Conservation (phyloP, 2,329 filamentous ascomycete genomes). For the Geoglossum cookeanum region DNA sequence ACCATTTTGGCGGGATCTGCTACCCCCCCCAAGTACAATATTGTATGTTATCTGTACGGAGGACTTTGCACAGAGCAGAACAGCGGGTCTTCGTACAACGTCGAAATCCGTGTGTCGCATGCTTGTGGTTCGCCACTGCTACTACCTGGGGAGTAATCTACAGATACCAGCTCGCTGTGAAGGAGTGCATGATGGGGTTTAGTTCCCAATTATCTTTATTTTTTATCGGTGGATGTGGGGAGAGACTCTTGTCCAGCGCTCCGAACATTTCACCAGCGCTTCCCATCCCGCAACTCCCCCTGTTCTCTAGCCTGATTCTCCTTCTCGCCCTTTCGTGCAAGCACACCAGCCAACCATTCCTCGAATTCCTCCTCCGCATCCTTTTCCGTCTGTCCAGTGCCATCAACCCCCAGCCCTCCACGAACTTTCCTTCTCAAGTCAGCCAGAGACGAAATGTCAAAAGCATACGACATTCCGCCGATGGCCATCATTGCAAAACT, state of each 20-base stretch:
- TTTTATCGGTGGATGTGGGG: no score
- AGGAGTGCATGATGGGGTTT: no score
- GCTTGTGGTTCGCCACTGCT: no score
- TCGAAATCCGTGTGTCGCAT: no score
- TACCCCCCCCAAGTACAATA: no score
- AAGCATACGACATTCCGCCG: constrained; percentile 56
- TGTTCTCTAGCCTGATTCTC: constrained; percentile 10
- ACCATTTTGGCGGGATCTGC: no score
- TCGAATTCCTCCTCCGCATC: constrained; percentile 34
- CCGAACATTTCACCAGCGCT: not conserved
- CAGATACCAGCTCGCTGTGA: no score
- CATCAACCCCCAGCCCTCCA: constrained; percentile 37
- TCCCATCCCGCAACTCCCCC: not conserved
- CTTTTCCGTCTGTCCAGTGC: constrained; percentile 27
- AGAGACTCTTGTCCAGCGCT: not conserved
- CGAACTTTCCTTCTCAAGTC: constrained; percentile 39
- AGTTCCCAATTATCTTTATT: no score
- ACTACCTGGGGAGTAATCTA: no score
- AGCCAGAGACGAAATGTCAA: constrained; percentile 42
- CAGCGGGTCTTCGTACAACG: no score
- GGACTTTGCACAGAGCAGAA: no score
- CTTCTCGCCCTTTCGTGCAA: constrained; percentile 29
- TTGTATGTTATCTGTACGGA: no score
- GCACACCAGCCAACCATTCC: constrained; percentile 29
- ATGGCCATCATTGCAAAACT: constrained; percentile 55